A percentile compares a stretch with the other conserved stretches of the same genome.
Conservation (phyloP, 306 rosid genomes). For the Rosa multiflora region DNA sequence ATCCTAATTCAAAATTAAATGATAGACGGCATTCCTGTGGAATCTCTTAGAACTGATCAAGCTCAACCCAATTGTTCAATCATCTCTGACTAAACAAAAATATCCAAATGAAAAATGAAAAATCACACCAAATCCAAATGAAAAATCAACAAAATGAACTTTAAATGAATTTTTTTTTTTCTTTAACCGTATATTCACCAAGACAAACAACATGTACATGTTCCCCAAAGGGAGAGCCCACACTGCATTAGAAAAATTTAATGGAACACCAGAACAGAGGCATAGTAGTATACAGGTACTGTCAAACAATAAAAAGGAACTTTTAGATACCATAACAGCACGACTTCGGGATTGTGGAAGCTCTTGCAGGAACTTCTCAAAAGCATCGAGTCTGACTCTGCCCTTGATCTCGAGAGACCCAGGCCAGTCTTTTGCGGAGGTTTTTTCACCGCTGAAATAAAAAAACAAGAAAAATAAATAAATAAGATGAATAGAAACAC, state of each 20-base stretch:
- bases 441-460: constrained; percentile 78
- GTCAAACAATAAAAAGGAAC: constrained; percentile 46
- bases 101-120: not conserved
- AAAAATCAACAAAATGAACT: not conserved
- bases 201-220: not conserved
- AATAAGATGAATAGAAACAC: constrained; percentile 7
- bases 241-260: not conserved
- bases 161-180: not conserved
- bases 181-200: not conserved
- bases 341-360: constrained; percentile 88
- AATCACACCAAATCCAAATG: not conserved
- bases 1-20: not conserved
- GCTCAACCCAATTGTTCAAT: not conserved
- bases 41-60: not conserved
- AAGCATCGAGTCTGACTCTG: constrained; percentile 88
- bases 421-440: constrained; percentile 79
- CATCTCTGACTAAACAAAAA: not conserved
- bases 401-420: constrained; percentile 88
- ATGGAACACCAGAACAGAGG: constrained; percentile 2
- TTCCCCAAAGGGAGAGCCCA: not conserved
- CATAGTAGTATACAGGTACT: constrained; percentile 22
- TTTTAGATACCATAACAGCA: constrained; percentile 89
- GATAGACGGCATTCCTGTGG: not conserved
- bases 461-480: constrained; percentile 14
- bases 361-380: constrained; percentile 86